A percentile compares a stretch with the other conserved stretches of the same genome.
These are phyloP conservation scores for Sporothrix curviconia DNA, from an alignment of 2,329 filamentous ascomycete species.

Conservation along the genomic window DNA sequence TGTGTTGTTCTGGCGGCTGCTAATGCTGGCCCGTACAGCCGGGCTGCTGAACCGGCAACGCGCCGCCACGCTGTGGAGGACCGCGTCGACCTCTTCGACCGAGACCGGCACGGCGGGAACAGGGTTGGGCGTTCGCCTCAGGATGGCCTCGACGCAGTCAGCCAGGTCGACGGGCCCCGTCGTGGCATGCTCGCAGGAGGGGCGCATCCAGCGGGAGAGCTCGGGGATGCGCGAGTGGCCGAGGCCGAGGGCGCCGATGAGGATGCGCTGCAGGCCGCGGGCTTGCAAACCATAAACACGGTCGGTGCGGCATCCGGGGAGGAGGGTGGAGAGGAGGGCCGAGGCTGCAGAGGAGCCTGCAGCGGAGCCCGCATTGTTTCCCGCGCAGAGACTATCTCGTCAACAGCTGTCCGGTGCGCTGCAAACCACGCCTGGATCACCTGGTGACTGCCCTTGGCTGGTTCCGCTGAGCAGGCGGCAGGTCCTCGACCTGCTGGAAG, in stretches of 20 bases:
- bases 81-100: constrained; percentile 64
- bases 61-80: constrained; percentile 61
- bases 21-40: constrained; percentile 39
- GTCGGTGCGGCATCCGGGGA: constrained; percentile 70
- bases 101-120: constrained; percentile 38
- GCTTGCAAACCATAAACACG: constrained; percentile 68
- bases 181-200: constrained; percentile 37
- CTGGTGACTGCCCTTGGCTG: not conserved
- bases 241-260: constrained; percentile 61
- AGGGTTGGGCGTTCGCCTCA: constrained; percentile 50
- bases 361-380: constrained; percentile 41
- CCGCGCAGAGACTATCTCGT: not conserved
- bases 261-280: constrained; percentile 54
- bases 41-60: constrained; percentile 65
- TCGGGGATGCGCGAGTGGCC: constrained; percentile 54
- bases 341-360: constrained; percentile 44
- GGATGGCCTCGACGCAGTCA: constrained; percentile 60
- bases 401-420: constrained; percentile 41
- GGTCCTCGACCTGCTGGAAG: constrained; percentile 57
- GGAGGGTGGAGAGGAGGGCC: constrained; percentile 66
- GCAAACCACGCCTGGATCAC: constrained; percentile 62
- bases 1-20: not conserved
- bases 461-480: constrained; percentile 28
- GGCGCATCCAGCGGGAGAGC: constrained; percentile 55
- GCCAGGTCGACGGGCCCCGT: constrained; percentile 70